Evolutionary conservation across 1,139 yeast genomes (phyloP), one percentile per base, ranked within the genome.

Genomic region (Kluyveromyces sp.): DNA sequence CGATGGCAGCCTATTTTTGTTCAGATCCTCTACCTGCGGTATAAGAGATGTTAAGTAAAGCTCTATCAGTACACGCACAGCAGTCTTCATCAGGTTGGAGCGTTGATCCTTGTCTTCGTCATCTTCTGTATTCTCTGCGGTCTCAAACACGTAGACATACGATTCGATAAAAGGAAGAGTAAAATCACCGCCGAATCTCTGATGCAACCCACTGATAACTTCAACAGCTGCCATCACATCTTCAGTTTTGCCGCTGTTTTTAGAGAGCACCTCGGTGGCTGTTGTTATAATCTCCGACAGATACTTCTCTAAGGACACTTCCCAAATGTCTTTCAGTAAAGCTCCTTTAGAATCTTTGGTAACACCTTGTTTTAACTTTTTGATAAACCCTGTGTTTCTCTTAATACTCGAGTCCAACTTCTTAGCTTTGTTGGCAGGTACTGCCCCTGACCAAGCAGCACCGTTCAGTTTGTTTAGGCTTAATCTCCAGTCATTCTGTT

Each of bases 341-440:
- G 71, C 60, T 3, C 58, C 55, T 39, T 67, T 69, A 22, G 67
- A 63, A 2, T 77, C 83, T 32, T 69, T 74, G 32, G 67, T 73
- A 36, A 87, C 66, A 2, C 81, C 71, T 3, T 75, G 69, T 49
- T 80, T 73, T 42, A 87, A 64, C 55, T 83, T 83, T 57, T 82
- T 83, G 46, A 87, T 80, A 54, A 87, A 85, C 0, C 88, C 83
- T 3, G 88, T 81, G 59, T 89, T 87, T 60, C 83, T 85, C 69
- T 88, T 89, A 49, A 89, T 67, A 42, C 92, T 81, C 0, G 94
- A 70, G 58, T 89, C 96, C 13, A 82, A 67, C 39, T 74, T 71
- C 13, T 59, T 49, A 1, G 69, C 58, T 1, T 65, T 54, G 11
- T 51, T 30, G 2, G 54, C 53, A 33, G 48, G 53, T 3, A 53